Base-by-base conservation (phyloP, 805 yeast species). In the Yarrowia yakushimensis region DNA sequence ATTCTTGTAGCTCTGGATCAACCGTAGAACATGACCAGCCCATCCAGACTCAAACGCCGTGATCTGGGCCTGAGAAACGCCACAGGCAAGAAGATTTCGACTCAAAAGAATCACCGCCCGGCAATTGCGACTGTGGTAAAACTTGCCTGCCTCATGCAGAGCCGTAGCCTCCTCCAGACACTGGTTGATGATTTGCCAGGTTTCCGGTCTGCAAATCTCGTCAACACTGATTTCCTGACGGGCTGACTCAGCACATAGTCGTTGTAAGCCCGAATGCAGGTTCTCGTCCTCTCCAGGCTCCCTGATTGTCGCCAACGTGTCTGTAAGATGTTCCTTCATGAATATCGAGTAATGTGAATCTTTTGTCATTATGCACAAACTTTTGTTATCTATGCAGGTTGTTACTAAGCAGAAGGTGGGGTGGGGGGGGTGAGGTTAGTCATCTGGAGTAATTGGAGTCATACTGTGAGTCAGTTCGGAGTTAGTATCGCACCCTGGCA, bases 91-190 rank as follows among this genome's bases (percentile, higher is more conserved):
- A 5, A 55, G 15, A 20, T 55, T 55, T 18, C 61, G 61, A 13
- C 48, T 41, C 39, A 55, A 13, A 3, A 55, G n/a, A 6, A 55
- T 11, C 11, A 41, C 39, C 6, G 61, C 61, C 15, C 61, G 46
- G 3, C 48, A 37, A 39, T 55, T 55, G 46, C 61, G 61, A n/a
- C 48, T 41, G 30, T 55, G 61, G 48, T 22, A 30, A 11, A 30
- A 55, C 22, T 55, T 52, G 3, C 43, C 61, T 22, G 20, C 22
- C 2, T 9, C 20, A 7, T 55, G 46, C n/a, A 55, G 48, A 15
- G 4, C n/a, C 15, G 30, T 55, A 8, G 48, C 36, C 11, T 55
- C 39, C 12, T 39, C 25, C 13, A 55, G 36, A 12, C 46, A 39
- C 23, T 20, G n/a, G 30, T 39, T 55, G 27, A 55, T 23, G 11